phyloP scores from a whole-genome alignment of 805 yeast species.

The Suhomyces faveliae region DNA sequence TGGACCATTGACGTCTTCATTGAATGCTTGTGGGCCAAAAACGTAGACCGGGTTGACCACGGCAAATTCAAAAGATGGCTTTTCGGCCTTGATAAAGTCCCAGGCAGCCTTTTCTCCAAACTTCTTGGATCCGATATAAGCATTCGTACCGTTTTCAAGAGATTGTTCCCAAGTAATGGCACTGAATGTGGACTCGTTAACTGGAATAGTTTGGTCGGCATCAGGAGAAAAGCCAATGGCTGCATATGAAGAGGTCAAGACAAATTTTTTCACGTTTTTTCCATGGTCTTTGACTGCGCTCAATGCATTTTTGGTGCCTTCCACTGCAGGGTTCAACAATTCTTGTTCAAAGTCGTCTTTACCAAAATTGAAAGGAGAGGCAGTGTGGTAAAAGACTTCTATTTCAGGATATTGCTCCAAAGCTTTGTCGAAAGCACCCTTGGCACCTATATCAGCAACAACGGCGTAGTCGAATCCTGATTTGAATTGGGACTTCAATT shows the following conservation, averaged over 20 bases:
- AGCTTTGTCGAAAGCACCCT: slow-evolving; percentile 49
- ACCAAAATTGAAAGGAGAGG: slow-evolving; percentile 49
- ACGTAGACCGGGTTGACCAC: slow-evolving; percentile 25
- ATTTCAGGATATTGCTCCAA: slow-evolving; percentile 42
- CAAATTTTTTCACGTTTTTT: slow-evolving; percentile 15
- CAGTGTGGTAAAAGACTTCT: slow-evolving; percentile 47
- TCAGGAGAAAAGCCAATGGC: slow-evolving; percentile 6
- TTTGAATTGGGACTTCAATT: slow-evolving; percentile 12
- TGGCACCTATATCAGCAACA: slow-evolving; percentile 30
- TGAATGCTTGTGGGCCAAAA: slow-evolving; percentile 19
- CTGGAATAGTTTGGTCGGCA: slow-evolving; percentile 33
- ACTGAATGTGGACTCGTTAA: slow-evolving; percentile 52
- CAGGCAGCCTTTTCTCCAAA: slow-evolving; percentile 63
- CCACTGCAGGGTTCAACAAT: slow-evolving; percentile 54
- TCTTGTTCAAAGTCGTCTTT: slow-evolving; percentile 46
- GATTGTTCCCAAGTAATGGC: slow-evolving; percentile 51
- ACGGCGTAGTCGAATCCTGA: slow-evolving; percentile 25
- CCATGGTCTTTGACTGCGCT: slow-evolving; percentile 34
- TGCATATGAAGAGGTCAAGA: slow-evolving; percentile 17
- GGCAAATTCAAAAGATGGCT: slow-evolving; percentile 23
- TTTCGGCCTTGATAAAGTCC: slow-evolving; percentile 42
- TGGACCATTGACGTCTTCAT: slow-evolving; percentile 11
- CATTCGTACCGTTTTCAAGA: slow-evolving; percentile 32
- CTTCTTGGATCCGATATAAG: slow-evolving; percentile 57
- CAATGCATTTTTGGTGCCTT: slow-evolving; percentile 52